Percentiles rank a stretch among this genome's conserved stretches.
Evolutionary conservation across 306 rosid species (phyloP).

Genomic region (Inga oerstediana): DNA sequence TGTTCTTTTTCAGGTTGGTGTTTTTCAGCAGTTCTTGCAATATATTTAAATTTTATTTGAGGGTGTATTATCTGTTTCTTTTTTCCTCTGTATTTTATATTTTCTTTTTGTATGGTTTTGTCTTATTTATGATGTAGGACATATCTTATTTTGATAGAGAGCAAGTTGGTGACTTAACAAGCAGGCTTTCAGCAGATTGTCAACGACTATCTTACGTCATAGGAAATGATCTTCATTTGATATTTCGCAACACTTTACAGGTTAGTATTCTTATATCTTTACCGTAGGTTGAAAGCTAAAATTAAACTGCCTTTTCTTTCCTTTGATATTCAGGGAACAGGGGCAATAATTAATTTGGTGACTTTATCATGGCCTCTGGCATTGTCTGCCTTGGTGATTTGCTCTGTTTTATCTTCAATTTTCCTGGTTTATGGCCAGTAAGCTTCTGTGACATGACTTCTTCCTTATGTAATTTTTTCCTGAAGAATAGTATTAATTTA

Average conservation of each 20-base stretch:
- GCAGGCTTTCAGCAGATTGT: constrained; percentile 85
- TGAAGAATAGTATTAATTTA: neutral
- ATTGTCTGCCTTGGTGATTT: constrained; percentile 68
- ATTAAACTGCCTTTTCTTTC: constrained; percentile 28
- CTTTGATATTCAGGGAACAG: constrained; percentile 66
- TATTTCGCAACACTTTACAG: constrained; percentile 66
- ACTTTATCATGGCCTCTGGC: constrained; percentile 83
- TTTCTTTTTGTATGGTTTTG: constrained; percentile 16
- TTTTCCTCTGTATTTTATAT: neutral
- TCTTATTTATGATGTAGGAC: constrained; percentile 55
- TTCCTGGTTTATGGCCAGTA: constrained; percentile 71
- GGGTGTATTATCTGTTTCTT: constrained; percentile 1
- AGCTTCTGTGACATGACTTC: constrained; percentile 29
- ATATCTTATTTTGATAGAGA: constrained; percentile 74
- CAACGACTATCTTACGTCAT: constrained; percentile 63
- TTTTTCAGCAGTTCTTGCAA: constrained; percentile 8
- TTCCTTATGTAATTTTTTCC: constrained; percentile 16
- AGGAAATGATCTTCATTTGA: constrained; percentile 66
- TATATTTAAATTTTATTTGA: neutral
- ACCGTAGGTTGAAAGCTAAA: constrained; percentile 20
- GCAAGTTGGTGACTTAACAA: constrained; percentile 77
- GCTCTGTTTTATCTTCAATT: constrained; percentile 57
- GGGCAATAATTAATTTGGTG: constrained; percentile 74
- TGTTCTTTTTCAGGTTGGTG: constrained; percentile 70
- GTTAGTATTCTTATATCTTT: constrained; percentile 42